Evolutionary conservation across 225 moss, liverwort and hornwort species (phyloP), one percentile per base, ranked within the genome.

Genomic region (Ulota crispa): DNA sequence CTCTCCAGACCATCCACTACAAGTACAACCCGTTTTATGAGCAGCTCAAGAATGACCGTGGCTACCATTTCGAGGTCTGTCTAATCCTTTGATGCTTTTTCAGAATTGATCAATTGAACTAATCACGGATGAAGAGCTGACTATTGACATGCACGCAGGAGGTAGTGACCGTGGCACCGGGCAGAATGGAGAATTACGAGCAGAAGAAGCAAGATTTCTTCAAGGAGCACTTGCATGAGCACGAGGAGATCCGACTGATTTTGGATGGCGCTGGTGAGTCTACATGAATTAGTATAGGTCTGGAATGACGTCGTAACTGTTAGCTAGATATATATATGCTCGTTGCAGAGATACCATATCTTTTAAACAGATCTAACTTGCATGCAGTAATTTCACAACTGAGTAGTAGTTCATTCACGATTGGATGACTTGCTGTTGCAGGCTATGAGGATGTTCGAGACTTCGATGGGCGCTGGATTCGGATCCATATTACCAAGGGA

Each of bases 401-500:
- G 24, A 26, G 32, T 7, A 7, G 8, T 32, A 19, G 18, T 3
- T 32, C 32, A 32, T 30, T 28, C 62, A 30, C 14, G 26, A 63
- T 63, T 31, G 63, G 63, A 63, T 32, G 31, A 63, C 10, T 9
- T 65, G 15, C 3, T 8, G 8, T 5, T 68, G 79, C 89, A 93
- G 93, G 89, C 41, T 93, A 93, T 53, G 91, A 91, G 73, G 91
- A 91, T 43, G 69, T 91, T 28, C 86, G 91, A 70, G 89, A 91
- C 85, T 88, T 88, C n/a, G 87, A 90, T 32, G 93, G 89, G 28
- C 79, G 83, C 19, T 93, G 93, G 93, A 93, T 93, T 81, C 90
- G 93, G 19, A 89, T 93, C 57, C 86, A 82, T 41, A 90, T 93
- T 75, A 89, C 80, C 0, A 57, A 84, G 79, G 93, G 93, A 14